Base-by-base conservation (phyloP, 2,329 filamentous ascomycete genomes). In the Diatrype stigma region DNA sequence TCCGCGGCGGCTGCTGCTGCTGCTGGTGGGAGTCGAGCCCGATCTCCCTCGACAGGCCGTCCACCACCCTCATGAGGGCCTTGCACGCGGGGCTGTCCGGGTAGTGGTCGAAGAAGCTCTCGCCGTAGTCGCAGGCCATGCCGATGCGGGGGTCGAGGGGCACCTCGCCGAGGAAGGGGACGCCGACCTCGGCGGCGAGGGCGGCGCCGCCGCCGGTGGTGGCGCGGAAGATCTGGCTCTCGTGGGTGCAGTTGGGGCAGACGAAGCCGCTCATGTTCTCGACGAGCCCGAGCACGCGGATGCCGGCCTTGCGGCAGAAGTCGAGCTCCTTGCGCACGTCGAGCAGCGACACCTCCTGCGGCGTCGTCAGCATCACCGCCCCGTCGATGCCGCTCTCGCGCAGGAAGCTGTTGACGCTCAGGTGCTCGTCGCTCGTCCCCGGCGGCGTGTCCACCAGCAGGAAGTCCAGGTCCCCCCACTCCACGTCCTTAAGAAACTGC, bases 181-280 rank as follows among this genome's bases (percentile, higher is more conserved):
- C 88, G 1, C 80, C 82, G 79, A 93, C 90, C 69, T 97, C 93
- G 67, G 87, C 78, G 2, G 94, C 93, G 57, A 99, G 70, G 40
- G 81, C 84, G 50, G 79, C 78, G 2, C 89, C 94, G 19, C 95
- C 94, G 8, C 94, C 94, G 1, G 94, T 99, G 10, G 89, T 95
- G 11, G 94, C 85, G 60, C 84, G 81, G 75, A 99, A 99, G 46
- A 99, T 96, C 67, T 96, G 84, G 62, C 80, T 86, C 67, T 84
- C 76, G 58, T 91, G 85, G 49, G 84, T 89, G 71, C 94, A 99
- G 51, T 89, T 93, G 10, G 92, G 92, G 66, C 94, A 99, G 48
- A 99, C 92, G 62, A 97, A 99, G 3, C 91, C 90, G 52, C 86
- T 90, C 94, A 99, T 99, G 66, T 99, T 99, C 76, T 99, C 94